Base-by-base conservation (phyloP, 371 early-diverging fungal species). In the Mortierella sp. region DNA sequence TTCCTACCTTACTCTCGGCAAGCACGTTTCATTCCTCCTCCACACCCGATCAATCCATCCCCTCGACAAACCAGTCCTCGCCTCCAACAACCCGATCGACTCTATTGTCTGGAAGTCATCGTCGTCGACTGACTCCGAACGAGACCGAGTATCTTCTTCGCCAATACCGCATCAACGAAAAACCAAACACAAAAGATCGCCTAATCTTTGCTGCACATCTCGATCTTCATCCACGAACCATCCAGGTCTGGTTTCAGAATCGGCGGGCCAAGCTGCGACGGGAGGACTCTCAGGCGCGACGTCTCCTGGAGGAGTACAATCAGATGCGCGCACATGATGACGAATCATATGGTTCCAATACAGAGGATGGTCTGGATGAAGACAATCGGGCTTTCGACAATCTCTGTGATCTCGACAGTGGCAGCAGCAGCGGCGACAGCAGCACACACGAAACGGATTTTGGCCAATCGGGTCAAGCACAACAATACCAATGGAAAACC, bases 241-340 rank as follows among this genome's bases (percentile, higher is more conserved):
- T 97, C 29, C 95, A 97, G 83, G 93, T 96, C 68, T 96, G 97
- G 97, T 97, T 97, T 86, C 97, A 97, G 81, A 97, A 97, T 85
- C 92, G 95, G 44, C 89, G 97, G 29, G 90, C 90, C 19, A 91
- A 91, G 47, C 39, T 76, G 29, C 75, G 76, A 55, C 63, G 76
- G n/a, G 80, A 80, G 40, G 72, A 66, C 4, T 61, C 37, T 19
- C 24, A 73, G 16, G 67, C 66, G 22, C 9, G n/a, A 39, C 26
- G 14, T 26, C n/a, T 53, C 64, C 41, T 48, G 48, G 37, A 34
- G 24, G 63, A 61, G 37, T 3, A 63, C 55, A 53, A 29, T 14
- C 26, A 29, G 55, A 29, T 53, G 31, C 29, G 22, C 34, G 14
- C 22, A 16, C 19, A 19, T 19, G 22, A 37, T 9, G 10, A 37